These are phyloP conservation scores for Ceratocystis huliohia DNA, from an alignment of 2,329 filamentous ascomycete species.

Conservation along the genomic window DNA sequence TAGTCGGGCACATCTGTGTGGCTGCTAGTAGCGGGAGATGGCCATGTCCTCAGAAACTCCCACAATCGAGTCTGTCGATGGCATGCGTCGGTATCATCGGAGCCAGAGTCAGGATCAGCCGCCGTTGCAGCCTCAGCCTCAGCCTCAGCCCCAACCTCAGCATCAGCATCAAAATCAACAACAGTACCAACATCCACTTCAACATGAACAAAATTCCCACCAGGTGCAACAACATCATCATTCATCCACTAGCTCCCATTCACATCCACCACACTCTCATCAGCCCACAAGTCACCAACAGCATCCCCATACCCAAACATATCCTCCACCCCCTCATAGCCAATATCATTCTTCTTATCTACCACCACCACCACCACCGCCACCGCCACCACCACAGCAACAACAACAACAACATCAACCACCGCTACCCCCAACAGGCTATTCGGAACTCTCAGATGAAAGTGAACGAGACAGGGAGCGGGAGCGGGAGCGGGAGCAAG, in stretches of 20 bases:
- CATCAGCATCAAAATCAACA: slow-evolving; percentile 21
- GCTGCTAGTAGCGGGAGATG: slow-evolving; percentile 11
- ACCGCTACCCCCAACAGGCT: neutral
- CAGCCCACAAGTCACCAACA: slow-evolving; percentile 13
- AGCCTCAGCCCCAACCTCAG: slow-evolving; percentile 10
- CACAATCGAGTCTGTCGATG: slow-evolving; percentile 14
- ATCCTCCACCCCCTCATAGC: neutral
- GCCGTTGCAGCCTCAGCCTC: slow-evolving; percentile 7
- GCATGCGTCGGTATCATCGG: slow-evolving; percentile 12
- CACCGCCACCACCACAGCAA: neutral
- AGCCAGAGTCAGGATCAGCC: slow-evolving; percentile 11
- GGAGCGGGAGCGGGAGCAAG: slow-evolving; percentile 30
- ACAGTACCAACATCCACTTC: neutral
- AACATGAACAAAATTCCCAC: neutral
- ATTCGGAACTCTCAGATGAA: neutral
- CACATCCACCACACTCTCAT: slow-evolving; percentile 9
- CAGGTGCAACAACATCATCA: neutral
- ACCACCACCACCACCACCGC: neutral
- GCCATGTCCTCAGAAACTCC: slow-evolving; percentile 18
- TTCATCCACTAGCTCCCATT: neutral
- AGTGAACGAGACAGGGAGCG: slow-evolving; percentile 30
- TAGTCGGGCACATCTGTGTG: slow-evolving; percentile 6
- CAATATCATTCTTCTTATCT: slow-evolving; percentile 1
- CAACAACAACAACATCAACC: neutral
- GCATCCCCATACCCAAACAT: neutral